A percentile compares a stretch with the other conserved stretches of the same genome.
Conservation (phyloP, 306 rosid genomes). For the Vigna nakashimae region DNA sequence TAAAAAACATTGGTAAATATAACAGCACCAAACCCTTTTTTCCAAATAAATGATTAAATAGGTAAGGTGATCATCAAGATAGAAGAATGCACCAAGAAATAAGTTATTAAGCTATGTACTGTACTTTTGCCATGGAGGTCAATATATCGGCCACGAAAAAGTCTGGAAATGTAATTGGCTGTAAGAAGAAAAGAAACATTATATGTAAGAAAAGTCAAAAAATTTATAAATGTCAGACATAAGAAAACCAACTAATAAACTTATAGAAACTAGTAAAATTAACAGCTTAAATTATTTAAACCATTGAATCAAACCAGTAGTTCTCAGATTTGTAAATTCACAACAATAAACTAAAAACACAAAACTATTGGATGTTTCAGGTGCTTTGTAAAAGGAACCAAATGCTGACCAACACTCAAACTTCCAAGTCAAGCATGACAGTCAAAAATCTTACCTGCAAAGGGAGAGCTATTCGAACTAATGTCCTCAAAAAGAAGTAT, state of each 20-base stretch:
- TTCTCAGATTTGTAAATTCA: constrained; percentile 2
- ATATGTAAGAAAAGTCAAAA: constrained; percentile 38
- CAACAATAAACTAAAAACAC: constrained; percentile 18
- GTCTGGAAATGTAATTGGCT: constrained; percentile 96
- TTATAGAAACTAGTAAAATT: constrained; percentile 29
- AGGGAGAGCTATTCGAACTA: constrained; percentile 87
- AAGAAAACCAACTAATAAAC: constrained; percentile 36
- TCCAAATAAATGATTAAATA: constrained; percentile 9
- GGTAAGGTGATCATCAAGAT: constrained; percentile 35
- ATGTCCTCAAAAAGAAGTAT: constrained; percentile 85
- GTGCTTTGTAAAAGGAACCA: constrained; percentile 39
- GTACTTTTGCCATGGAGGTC: constrained; percentile 98
- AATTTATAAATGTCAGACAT: constrained; percentile 23
- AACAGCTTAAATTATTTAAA: constrained; percentile 36
- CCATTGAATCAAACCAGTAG: constrained; percentile 31
- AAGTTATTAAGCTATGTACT: constrained; percentile 30
- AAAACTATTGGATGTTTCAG: constrained; percentile 17
- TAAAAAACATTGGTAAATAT: constrained; percentile 33
- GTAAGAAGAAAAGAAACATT: constrained; percentile 51
- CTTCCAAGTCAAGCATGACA: constrained; percentile 30
- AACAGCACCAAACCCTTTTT: not conserved
- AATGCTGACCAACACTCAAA: constrained; percentile 32
- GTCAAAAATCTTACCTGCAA: constrained; percentile 77
- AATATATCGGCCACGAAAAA: constrained; percentile 97
- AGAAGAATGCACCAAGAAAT: constrained; percentile 31